A percentile compares a stretch with the other conserved stretches of the same genome.
Conservation (phyloP, 768 basidiomycete genomes). For the Boletus rubroflammeus region DNA sequence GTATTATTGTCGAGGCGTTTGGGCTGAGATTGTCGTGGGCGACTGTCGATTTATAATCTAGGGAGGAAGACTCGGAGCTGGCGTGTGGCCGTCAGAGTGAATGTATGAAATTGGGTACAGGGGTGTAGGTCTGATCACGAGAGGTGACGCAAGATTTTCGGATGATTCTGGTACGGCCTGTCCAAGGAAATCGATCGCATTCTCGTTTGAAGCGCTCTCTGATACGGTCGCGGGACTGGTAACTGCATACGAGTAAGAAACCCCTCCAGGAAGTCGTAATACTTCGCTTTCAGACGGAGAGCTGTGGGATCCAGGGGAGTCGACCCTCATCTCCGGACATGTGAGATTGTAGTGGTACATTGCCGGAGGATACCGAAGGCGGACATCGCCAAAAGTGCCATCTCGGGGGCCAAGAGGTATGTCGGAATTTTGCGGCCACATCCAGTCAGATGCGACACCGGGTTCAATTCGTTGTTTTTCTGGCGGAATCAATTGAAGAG, state of each 20-base stretch:
- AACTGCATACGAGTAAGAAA: conserved; percentile 3
- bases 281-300: conserved; percentile 11
- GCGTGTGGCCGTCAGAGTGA: conserved; percentile 10
- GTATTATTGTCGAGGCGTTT: not conserved
- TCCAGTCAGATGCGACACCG: conserved; percentile 8
- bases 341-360: conserved; percentile 3
- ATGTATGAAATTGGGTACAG: conserved; percentile 27
- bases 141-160: conserved; percentile 14
- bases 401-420: conserved; percentile 4
- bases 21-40: not conserved
- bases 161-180: conserved; percentile 4
- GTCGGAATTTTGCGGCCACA: conserved; percentile 19
- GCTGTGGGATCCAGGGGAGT: conserved; percentile 2
- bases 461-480: conserved; percentile 11
- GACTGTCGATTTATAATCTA: conserved; percentile 1
- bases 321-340: conserved; percentile 4
- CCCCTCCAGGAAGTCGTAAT: conserved; percentile 7
- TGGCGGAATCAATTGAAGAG: conserved; percentile 21
- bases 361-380: conserved; percentile 5
- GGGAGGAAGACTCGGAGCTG: not conserved
- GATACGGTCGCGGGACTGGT: conserved; percentile 3
- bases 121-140: conserved; percentile 28
- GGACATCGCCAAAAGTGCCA: conserved; percentile 6
- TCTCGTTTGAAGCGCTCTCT: conserved; percentile 4
- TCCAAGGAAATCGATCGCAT: not conserved